phyloP scores from a whole-genome alignment of 768 basidiomycete genomes.

The Mycena amicta region DNA sequence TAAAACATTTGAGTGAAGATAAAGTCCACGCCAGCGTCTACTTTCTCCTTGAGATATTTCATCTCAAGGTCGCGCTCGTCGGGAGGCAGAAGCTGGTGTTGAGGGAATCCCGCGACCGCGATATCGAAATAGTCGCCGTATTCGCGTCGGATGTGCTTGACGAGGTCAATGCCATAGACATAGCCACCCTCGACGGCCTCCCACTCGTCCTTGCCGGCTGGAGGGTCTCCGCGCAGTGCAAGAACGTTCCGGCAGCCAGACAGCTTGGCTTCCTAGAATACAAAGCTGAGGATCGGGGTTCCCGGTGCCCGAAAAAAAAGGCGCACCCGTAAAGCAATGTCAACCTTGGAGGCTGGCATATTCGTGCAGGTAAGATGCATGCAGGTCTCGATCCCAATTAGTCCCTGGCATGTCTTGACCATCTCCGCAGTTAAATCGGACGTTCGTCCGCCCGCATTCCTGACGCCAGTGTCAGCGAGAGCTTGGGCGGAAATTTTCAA shows the following conservation, averaged over 20 bases:
- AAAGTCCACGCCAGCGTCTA: conserved; percentile 87
- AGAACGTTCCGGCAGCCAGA: conserved; percentile 92
- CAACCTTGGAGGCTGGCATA: conserved; percentile 96
- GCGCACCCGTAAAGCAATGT: conserved; percentile 83
- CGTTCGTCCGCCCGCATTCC: conserved; percentile 96
- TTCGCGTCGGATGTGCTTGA: conserved; percentile 78
- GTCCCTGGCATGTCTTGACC: conserved; percentile 90
- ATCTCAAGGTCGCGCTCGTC: conserved; percentile 81
- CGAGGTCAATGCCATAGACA: conserved; percentile 88
- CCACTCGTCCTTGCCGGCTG: conserved; percentile 87
- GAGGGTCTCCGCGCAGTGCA: conserved; percentile 92
- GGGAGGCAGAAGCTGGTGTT: conserved; percentile 70
- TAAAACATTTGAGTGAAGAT: conserved; percentile 99
- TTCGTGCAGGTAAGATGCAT: conserved; percentile 99
- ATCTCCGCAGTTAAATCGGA: conserved; percentile 93
- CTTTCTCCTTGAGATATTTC: conserved; percentile 84
- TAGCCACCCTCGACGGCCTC: conserved; percentile 91
- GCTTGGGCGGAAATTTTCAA: conserved; percentile 1
- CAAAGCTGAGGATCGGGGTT: conserved; percentile 8
- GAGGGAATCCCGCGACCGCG: conserved; percentile 92
- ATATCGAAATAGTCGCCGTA: conserved; percentile 96
- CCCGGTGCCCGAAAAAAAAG: too few species aligned
- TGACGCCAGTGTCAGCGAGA: conserved; percentile 32
- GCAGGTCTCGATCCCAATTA: conserved; percentile 95
- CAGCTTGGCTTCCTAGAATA: conserved; percentile 77